phyloP scores from a whole-genome alignment of 345 rosid species.

The Atalantia buxifolia region DNA sequence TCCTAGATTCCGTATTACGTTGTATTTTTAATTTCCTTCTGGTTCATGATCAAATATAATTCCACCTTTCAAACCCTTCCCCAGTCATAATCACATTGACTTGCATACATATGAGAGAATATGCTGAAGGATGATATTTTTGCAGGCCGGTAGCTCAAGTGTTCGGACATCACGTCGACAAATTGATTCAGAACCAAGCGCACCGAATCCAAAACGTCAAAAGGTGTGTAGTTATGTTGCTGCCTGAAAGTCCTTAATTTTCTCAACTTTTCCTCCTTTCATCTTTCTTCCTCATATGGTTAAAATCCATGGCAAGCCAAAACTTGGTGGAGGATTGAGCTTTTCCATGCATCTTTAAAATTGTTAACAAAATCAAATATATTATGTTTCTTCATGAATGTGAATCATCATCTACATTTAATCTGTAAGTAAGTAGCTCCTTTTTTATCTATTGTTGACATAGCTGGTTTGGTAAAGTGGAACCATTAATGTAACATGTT shows the following conservation, averaged over 20 bases:
- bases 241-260: neutral
- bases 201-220: slow-evolving; percentile 56
- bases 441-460: neutral
- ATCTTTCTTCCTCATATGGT: neutral
- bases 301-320: neutral
- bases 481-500: neutral
- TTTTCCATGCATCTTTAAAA: neutral
- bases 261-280: neutral
- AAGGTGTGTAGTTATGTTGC: slow-evolving; percentile 31
- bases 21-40: neutral
- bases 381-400: no score
- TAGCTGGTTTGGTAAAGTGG: neutral
- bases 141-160: slow-evolving; percentile 45
- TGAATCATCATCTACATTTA: no score
- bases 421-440: neutral
- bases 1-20: neutral
- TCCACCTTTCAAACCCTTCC: neutral
- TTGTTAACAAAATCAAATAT: no score
- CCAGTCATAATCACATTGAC: neutral
- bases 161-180: slow-evolving; percentile 27
- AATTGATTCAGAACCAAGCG: slow-evolving; percentile 32
- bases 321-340: neutral
- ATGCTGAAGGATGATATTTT: slow-evolving; percentile 8
- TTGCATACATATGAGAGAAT: neutral
- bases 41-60: neutral